phyloP scores from a whole-genome alignment of 2,329 filamentous ascomycete genomes.

The Annulohypoxylon truncatum region DNA sequence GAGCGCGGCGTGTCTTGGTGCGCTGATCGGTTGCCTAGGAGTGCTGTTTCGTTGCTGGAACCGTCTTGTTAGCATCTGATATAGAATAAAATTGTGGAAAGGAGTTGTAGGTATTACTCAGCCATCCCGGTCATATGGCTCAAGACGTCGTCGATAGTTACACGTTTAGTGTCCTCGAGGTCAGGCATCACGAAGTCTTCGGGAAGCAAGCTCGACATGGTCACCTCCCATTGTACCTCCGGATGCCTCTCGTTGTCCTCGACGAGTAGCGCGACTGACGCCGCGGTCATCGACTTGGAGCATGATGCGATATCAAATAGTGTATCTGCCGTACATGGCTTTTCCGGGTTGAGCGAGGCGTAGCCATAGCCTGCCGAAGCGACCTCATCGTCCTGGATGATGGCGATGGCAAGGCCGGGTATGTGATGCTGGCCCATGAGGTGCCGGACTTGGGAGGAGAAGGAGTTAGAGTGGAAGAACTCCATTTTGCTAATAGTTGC shows the following conservation, averaged over 20 bases:
- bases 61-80: neutral
- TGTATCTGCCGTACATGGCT: constrained; percentile 45
- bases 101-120: constrained; percentile 15
- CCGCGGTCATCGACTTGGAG: constrained; percentile 47
- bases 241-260: constrained; percentile 47
- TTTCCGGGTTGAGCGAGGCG: constrained; percentile 44
- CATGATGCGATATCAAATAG: constrained; percentile 48
- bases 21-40: constrained; percentile 22
- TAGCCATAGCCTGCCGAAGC: constrained; percentile 43
- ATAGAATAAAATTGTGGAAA: neutral
- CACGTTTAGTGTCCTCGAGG: constrained; percentile 37
- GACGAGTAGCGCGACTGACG: constrained; percentile 46
- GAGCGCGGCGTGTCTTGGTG: constrained; percentile 37
- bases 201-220: constrained; percentile 42
- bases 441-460: constrained; percentile 31
- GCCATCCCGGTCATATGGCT: constrained; percentile 44
- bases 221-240: constrained; percentile 46
- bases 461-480: constrained; percentile 29
- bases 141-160: constrained; percentile 45
- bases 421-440: constrained; percentile 42
- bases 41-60: constrained; percentile 40
- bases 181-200: constrained; percentile 44
- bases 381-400: constrained; percentile 36
- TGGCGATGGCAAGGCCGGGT: constrained; percentile 42
- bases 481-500: constrained; percentile 27